phyloP scores from a whole-genome alignment of 2,329 filamentous ascomycete genomes.

The Microdochium nivale region DNA sequence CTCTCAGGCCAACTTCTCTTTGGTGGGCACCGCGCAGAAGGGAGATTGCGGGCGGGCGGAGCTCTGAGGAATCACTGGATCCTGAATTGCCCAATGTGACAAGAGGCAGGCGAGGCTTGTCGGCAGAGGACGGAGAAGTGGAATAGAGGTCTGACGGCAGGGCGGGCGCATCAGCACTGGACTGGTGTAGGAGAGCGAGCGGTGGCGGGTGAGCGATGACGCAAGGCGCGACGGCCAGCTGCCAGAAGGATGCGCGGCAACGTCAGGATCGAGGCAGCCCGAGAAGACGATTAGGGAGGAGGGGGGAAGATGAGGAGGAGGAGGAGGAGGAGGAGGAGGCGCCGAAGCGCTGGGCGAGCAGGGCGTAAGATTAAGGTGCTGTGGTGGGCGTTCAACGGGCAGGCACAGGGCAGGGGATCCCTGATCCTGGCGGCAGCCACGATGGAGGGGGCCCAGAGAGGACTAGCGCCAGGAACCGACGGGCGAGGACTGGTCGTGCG shows the following conservation, averaged over 20 bases:
- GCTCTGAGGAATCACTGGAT: background rate
- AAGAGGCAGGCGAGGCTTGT: background rate
- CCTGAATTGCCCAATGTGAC: background rate
- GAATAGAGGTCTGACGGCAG: background rate
- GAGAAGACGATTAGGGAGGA: too few species aligned
- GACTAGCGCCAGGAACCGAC: background rate
- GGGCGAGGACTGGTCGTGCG: background rate
- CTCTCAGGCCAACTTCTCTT: background rate
- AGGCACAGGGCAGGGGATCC: background rate
- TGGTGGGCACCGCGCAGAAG: background rate
- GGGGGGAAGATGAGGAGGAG: background rate
- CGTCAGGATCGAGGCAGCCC: too few species aligned
- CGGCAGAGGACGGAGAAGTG: background rate
- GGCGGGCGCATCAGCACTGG: background rate
- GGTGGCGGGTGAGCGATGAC: too few species aligned
- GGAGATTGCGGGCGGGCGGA: background rate
- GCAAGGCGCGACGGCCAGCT: too few species aligned
- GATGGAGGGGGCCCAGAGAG: background rate
- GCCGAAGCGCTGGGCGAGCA: background rate
- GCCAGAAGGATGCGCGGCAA: too few species aligned
- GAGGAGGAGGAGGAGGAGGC: background rate
- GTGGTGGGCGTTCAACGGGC: background rate
- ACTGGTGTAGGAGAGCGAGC: too few species aligned
- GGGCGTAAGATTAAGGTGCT: background rate
- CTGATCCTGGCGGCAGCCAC: background rate